Percentiles rank a stretch among this genome's conserved stretches.
phyloP scores from a whole-genome alignment of 179 eudicot genomes.

The Beta lomatogona region DNA sequence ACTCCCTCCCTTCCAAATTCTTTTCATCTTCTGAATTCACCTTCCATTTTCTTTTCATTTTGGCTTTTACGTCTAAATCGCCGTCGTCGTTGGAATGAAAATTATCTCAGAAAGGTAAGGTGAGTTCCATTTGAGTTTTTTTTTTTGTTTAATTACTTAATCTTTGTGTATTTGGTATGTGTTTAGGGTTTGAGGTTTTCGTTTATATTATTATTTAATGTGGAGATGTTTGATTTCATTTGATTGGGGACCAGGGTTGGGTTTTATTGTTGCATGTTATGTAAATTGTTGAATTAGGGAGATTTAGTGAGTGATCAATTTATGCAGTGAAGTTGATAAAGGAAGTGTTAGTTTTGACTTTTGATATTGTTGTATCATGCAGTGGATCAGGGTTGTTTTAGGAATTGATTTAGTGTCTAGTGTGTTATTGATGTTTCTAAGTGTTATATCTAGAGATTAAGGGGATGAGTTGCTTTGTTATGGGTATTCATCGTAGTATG shows the following conservation, averaged over 20 bases:
- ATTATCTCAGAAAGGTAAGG: constrained; percentile 76
- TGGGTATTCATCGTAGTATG: no score
- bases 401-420: not conserved
- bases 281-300: not conserved
- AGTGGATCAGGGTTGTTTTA: not conserved
- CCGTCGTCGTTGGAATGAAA: constrained; percentile 62
- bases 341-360: constrained; percentile 1
- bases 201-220: constrained; percentile 8
- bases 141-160: not conserved
- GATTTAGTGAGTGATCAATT: not conserved
- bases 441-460: no score
- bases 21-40: no score
- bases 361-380: constrained; percentile 12
- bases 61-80: constrained; percentile 1
- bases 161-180: not conserved
- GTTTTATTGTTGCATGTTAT: not conserved
- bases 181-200: constrained; percentile 21
- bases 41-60: no score
- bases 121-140: constrained; percentile 32
- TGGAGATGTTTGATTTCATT: not conserved
- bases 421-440: not conserved
- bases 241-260: not conserved
- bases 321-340: constrained; percentile 14
- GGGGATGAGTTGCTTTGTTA: not conserved
- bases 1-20: no score